A percentile compares a stretch with the other conserved stretches of the same genome.
phyloP scores from a whole-genome alignment of 2,329 filamentous ascomycete genomes.

The Hyphodiscus sp. region DNA sequence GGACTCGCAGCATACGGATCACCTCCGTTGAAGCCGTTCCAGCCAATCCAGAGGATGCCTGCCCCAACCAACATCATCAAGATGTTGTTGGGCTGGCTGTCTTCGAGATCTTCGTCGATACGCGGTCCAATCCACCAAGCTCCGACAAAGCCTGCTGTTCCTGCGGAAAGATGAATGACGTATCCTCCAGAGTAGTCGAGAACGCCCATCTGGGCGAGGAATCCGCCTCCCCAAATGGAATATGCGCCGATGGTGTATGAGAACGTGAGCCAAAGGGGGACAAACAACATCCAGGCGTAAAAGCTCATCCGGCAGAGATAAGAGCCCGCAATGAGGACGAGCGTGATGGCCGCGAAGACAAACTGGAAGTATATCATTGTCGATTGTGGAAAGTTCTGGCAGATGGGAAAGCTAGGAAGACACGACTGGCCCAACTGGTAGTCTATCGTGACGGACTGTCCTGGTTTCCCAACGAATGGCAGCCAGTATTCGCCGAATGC shows the following conservation, averaged over 20 bases:
- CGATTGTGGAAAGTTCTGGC: conserved; percentile 37
- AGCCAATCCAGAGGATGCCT: conserved; percentile 45
- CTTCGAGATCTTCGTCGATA: conserved; percentile 37
- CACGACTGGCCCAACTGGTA: conserved; percentile 37
- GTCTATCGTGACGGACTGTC: conserved; percentile 39
- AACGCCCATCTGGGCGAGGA: conserved; percentile 38
- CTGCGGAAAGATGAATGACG: conserved; percentile 45
- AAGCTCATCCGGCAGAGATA: conserved; percentile 45
- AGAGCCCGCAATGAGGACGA: conserved; percentile 41
- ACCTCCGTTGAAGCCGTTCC: conserved; percentile 48
- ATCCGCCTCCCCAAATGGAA: conserved; percentile 41
- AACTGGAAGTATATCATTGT: conserved; percentile 50
- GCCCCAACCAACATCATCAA: conserved; percentile 39
- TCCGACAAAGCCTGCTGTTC: conserved; percentile 42
- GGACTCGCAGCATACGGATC: conserved; percentile 44
- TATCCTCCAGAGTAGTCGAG: conserved; percentile 48
- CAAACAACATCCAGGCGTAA: conserved; percentile 45
- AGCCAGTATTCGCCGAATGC: conserved; percentile 44
- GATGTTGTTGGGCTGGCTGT: conserved; percentile 42
- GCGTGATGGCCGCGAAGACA: conserved; percentile 45
- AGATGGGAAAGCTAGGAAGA: conserved; percentile 32
- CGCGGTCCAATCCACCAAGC: conserved; percentile 42
- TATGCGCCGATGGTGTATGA: conserved; percentile 38
- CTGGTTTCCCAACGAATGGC: conserved; percentile 41
- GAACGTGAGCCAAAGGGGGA: conserved; percentile 44